Evolutionary conservation across 768 basidiomycete species (phyloP), one percentile per base, ranked within the genome.

Genomic region (Xerocomellus intermedius): DNA sequence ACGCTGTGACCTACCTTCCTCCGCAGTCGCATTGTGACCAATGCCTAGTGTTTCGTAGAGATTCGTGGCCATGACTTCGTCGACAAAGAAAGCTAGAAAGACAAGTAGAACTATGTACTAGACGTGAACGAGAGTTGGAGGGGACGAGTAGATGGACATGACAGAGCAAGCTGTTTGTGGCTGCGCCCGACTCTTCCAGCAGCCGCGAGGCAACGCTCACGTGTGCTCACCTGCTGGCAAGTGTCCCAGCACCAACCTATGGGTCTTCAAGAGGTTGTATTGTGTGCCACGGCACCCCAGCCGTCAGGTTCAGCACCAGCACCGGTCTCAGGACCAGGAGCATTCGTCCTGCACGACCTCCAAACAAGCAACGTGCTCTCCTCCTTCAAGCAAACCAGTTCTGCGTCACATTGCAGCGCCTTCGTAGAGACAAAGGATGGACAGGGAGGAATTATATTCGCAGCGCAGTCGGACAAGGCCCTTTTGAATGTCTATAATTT

Each of bases 401-500:
- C 91, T 21, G 71, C 75, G 12, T 64, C 77, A 4, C 82, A 87
- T 50, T 90, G 83, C 64, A 84, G 85, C n/a, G 82, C 85, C 8
- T 74, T 85, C 24, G 77, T 92, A 4, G 81, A 83, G 52, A 87
- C 91, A 1, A 75, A 73, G 46, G 76, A 84, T 68, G 86, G 86
- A 0, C 81, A 84, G 58, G 97, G 96, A 22, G 94, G 95, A 1
- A 78, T 93, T 55, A 79, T 97, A 50, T 78, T 97, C 21, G 85
- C 91, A 28, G 85, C 86, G 2, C 94, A 97, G 68, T 83, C 86
- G 44, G 92, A 94, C 55, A 97, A 97, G 70, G 84, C 91, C 0
- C 80, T 96, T 41, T 65, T 97, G 59, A 87, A 96, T 65, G 87
- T 94, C 17, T 98, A 96, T 73, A 86, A 83, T 59, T 98, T 94